Evolutionary conservation across 768 basidiomycete species (phyloP).

Genomic region (Tulasnella sp.): DNA sequence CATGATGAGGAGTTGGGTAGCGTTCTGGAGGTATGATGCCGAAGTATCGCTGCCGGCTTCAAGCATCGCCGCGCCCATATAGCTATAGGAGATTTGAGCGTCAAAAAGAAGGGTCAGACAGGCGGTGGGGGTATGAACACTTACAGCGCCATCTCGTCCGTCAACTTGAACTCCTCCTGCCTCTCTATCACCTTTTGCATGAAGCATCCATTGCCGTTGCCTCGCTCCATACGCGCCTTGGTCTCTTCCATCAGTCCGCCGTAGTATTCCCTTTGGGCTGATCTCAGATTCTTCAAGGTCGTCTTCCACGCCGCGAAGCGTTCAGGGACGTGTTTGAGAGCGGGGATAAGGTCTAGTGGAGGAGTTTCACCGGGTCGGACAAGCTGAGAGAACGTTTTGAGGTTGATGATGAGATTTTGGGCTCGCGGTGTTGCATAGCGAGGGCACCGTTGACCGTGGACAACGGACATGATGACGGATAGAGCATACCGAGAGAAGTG

Average conservation of each 20-base stretch:
- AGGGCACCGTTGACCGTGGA: constrained; percentile 15
- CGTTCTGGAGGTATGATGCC: constrained; percentile 1
- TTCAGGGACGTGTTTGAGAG: constrained; percentile 19
- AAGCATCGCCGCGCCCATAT: constrained; percentile 12
- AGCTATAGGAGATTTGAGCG: neutral
- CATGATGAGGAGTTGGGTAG: neutral
- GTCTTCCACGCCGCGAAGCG: constrained; percentile 18
- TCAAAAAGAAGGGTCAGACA: neutral
- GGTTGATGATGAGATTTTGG: neutral
- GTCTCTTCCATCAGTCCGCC: constrained; percentile 1
- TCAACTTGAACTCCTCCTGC: constrained; percentile 15
- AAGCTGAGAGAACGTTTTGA: neutral
- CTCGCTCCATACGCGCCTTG: neutral
- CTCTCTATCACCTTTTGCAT: neutral
- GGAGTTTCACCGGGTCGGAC: constrained; percentile 9
- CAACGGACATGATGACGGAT: constrained; percentile 8
- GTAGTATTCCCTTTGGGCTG: constrained; percentile 9
- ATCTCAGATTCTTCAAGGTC: neutral
- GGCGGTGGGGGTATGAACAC: neutral
- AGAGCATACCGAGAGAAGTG: constrained; percentile 1
- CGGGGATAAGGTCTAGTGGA: constrained; percentile 18
- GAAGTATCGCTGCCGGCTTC: constrained; percentile 13
- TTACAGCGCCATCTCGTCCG: neutral
- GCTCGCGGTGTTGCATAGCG: constrained; percentile 1
- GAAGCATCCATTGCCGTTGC: neutral